Evolutionary conservation across 83 land plant species (phyloP).

Genomic region (Diphasiastrum complanatum): DNA sequence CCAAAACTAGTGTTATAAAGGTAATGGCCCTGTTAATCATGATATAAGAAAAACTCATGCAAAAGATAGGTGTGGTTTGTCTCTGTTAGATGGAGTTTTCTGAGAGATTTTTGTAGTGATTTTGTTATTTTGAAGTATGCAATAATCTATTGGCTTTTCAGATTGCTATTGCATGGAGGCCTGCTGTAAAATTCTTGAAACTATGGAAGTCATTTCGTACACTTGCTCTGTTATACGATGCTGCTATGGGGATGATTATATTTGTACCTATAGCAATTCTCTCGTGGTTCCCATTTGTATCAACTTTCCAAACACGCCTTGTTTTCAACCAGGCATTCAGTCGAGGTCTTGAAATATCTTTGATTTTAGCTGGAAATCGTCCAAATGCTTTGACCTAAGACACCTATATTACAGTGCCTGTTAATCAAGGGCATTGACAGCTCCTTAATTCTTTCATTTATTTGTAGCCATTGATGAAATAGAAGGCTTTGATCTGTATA

Average conservation of each 20-base stretch:
- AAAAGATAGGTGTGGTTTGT: background rate
- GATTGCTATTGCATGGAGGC: slow-evolving; percentile 78
- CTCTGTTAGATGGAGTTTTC: no score
- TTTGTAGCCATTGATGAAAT: no score
- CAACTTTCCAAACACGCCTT: slow-evolving; percentile 89
- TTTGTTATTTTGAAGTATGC: no score
- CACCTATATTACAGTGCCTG: no score
- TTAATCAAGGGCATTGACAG: no score
- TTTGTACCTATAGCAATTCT: slow-evolving; percentile 79
- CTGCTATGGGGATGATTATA: slow-evolving; percentile 82
- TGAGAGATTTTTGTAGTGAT: no score
- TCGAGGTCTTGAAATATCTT: slow-evolving; percentile 89
- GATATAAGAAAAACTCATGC: no score
- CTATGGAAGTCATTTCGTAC: slow-evolving; percentile 83
- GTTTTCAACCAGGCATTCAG: slow-evolving; percentile 96
- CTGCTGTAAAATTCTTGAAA: slow-evolving; percentile 45
- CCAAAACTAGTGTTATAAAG: no score
- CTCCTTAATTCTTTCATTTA: no score
- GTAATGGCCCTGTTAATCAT: no score
- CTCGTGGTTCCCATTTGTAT: slow-evolving; percentile 92
- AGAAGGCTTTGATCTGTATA: no score
- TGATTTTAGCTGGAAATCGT: slow-evolving; percentile 89
- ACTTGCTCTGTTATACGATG: slow-evolving; percentile 83
- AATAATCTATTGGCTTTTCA: slow-evolving; percentile 21
- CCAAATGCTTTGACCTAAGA: slow-evolving; percentile 53